phyloP scores from a whole-genome alignment of 2,329 filamentous ascomycete species.

The Botrytis cinerea region DNA sequence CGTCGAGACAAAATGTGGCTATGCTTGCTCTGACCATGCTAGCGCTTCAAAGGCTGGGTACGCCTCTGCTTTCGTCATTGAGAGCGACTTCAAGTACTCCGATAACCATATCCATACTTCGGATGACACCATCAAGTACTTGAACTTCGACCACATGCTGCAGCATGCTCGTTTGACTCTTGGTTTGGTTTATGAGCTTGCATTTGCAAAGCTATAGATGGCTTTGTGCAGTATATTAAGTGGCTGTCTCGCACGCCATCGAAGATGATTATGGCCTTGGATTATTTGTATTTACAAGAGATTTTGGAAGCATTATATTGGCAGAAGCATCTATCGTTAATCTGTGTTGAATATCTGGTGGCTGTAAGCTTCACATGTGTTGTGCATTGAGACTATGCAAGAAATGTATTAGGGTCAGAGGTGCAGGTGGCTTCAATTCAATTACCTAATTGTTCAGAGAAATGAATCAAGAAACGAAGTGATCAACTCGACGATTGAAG shows the following conservation, averaged over 20 bases:
- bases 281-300: neutral
- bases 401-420: neutral
- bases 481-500: neutral
- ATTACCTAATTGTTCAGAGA: neutral
- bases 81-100: slow-evolving; percentile 66
- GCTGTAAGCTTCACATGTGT: neutral
- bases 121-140: slow-evolving; percentile 68
- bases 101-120: slow-evolving; percentile 71
- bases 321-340: neutral
- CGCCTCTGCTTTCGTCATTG: slow-evolving; percentile 74
- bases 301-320: neutral
- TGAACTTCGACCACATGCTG: slow-evolving; percentile 88
- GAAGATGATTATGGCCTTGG: neutral
- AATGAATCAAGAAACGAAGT: neutral
- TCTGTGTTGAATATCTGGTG: neutral
- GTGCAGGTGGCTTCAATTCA: neutral
- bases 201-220: slow-evolving; percentile 59
- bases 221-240: neutral
- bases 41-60: slow-evolving; percentile 74
- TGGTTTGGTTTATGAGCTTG: slow-evolving; percentile 81
- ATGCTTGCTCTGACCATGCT: slow-evolving; percentile 77
- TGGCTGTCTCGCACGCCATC: neutral
- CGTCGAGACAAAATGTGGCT: slow-evolving; percentile 84
- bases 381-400: neutral
- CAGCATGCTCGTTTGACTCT: slow-evolving; percentile 86